Percentiles rank a stretch among this genome's conserved stretches.
Evolutionary conservation across 2,329 filamentous ascomycete genomes (phyloP).

Genomic region (Leptographium procerum): DNA sequence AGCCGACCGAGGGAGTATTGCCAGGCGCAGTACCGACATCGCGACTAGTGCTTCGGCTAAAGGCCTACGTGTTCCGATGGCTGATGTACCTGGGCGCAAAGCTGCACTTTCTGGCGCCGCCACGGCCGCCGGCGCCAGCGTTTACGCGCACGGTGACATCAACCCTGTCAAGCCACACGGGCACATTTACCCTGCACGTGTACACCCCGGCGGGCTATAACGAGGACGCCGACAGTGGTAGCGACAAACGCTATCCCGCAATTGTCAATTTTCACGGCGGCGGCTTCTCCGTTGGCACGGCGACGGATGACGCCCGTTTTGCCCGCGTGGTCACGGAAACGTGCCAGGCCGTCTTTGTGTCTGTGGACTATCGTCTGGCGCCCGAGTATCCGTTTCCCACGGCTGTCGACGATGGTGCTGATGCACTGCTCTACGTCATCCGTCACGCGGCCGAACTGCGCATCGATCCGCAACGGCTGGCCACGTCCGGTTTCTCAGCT

Average conservation of each 20-base stretch:
- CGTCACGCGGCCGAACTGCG: conserved; percentile 43
- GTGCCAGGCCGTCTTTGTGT: conserved; percentile 45
- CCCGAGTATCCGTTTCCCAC: conserved; percentile 54
- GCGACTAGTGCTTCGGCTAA: conserved; percentile 49
- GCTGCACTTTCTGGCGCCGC: conserved; percentile 50
- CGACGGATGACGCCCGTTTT: conserved; percentile 53
- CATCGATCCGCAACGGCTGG: conserved; percentile 43
- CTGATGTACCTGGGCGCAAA: conserved; percentile 60
- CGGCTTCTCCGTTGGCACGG: conserved; percentile 52
- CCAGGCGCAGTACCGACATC: conserved; percentile 20
- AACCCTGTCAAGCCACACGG: conserved; percentile 16
- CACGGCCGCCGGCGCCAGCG: conserved; percentile 46
- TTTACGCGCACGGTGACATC: conserved; percentile 47
- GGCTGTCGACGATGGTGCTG: conserved; percentile 53
- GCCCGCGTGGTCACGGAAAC: conserved; percentile 38
- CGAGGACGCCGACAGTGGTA: background rate
- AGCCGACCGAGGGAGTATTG: background rate
- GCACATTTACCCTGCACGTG: background rate
- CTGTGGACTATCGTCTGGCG: conserved; percentile 57
- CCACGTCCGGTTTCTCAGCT: conserved; percentile 53
- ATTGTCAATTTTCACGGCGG: conserved; percentile 59
- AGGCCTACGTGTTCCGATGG: conserved; percentile 55
- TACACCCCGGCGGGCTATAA: background rate
- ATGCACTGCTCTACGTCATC: conserved; percentile 50
- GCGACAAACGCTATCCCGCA: conserved; percentile 28